Percentiles rank a stretch among this genome's conserved stretches.
Evolutionary conservation across 1,284 basidiomycete genomes (phyloP).

Genomic region (Sphagnurus paluster): DNA sequence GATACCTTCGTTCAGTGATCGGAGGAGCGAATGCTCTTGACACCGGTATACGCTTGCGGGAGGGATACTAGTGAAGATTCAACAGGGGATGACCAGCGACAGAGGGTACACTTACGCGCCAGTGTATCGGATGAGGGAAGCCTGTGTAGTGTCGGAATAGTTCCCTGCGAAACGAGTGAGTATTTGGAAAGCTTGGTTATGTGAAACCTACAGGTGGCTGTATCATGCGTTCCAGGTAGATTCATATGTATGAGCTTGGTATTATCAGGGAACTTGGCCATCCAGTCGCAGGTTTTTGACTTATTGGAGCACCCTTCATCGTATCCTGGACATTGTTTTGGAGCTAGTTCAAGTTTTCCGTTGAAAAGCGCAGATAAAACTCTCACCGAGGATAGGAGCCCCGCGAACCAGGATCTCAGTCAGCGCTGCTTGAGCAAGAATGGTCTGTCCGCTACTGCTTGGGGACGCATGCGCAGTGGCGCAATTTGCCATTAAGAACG

Average conservation of each 20-base stretch:
- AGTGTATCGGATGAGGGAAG: conserved; percentile 40
- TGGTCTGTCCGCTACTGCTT: conserved; percentile 15
- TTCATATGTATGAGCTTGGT: conserved; percentile 45
- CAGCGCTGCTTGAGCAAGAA: conserved; percentile 25
- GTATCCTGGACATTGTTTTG: conserved; percentile 25
- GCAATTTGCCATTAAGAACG: background rate
- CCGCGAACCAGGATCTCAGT: conserved; percentile 34
- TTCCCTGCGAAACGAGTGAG: conserved; percentile 33
- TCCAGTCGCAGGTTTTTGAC: conserved; percentile 41
- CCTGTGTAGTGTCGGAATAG: conserved; percentile 40
- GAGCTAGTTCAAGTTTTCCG: too few species aligned
- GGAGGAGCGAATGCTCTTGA: conserved; percentile 43
- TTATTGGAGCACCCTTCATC: conserved; percentile 29
- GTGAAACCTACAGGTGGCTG: conserved; percentile 38
- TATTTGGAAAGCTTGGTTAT: background rate
- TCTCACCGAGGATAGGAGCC: conserved; percentile 37
- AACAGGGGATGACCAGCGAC: background rate
- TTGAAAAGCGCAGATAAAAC: too few species aligned
- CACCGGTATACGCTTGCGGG: conserved; percentile 38
- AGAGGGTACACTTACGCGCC: conserved; percentile 35
- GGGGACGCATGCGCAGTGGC: conserved; percentile 5
- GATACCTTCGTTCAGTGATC: conserved; percentile 44
- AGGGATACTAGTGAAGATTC: conserved; percentile 28
- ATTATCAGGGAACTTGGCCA: conserved; percentile 39
- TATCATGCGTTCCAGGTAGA: conserved; percentile 46